Evolutionary conservation across 305 asterid species (phyloP).

Genomic region (Euphrasia arctica): DNA sequence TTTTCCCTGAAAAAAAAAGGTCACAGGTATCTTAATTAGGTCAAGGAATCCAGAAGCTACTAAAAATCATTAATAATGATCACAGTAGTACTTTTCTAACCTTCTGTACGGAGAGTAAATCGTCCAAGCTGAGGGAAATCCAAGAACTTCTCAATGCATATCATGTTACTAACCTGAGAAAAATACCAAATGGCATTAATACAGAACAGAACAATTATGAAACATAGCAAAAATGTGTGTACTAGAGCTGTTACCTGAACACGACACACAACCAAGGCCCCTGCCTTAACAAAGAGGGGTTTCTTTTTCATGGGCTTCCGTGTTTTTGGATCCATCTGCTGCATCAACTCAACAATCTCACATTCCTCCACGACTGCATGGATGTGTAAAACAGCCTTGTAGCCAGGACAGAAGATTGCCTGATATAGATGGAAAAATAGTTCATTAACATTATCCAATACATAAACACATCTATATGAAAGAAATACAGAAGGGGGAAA

Average conservation of each 20-base stretch:
- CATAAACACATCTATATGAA: conserved; percentile 1
- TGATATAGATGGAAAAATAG: conserved; percentile 28
- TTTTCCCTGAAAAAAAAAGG: conserved; percentile 61
- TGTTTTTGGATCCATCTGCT: conserved; percentile 84
- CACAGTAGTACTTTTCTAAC: conserved; percentile 32
- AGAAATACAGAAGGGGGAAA: background rate
- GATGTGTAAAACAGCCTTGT: conserved; percentile 90
- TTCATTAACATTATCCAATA: conserved; percentile 1
- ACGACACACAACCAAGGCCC: conserved; percentile 69
- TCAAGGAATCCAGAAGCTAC: conserved; percentile 10
- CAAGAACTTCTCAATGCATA: conserved; percentile 75
- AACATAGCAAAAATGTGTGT: no score
- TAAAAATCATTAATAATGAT: conserved; percentile 9
- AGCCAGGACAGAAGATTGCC: conserved; percentile 97
- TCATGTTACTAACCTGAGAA: conserved; percentile 65
- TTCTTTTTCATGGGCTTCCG: conserved; percentile 73
- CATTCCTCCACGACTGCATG: conserved; percentile 92
- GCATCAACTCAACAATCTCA: conserved; percentile 77
- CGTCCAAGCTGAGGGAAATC: conserved; percentile 87
- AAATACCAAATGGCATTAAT: background rate
- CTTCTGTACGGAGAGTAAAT: conserved; percentile 93
- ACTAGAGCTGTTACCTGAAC: conserved; percentile 91
- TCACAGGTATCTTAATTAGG: conserved; percentile 1
- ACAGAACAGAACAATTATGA: no score
- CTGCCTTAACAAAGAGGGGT: conserved; percentile 85